phyloP scores from a whole-genome alignment of 805 yeast genomes.

The Ogataea nakhonphanomensis region DNA sequence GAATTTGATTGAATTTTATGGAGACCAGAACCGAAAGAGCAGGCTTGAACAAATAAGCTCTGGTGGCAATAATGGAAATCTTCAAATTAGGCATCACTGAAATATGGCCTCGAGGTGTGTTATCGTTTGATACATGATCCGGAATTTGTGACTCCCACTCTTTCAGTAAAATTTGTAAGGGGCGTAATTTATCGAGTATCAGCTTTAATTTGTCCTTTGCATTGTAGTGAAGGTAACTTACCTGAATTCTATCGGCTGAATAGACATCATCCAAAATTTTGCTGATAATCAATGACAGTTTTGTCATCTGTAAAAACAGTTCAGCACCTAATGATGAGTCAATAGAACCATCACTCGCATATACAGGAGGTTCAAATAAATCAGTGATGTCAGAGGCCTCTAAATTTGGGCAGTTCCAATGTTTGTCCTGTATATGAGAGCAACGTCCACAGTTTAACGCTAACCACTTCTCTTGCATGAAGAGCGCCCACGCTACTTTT shows the following conservation, averaged over 20 bases:
- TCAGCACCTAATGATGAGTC: conserved; percentile 13
- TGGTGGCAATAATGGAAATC: conserved; percentile 10
- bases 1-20: conserved; percentile 1
- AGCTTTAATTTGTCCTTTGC: conserved; percentile 5
- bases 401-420: conserved; percentile 41
- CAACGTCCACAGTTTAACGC: conserved; percentile 41
- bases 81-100: conserved; percentile 16
- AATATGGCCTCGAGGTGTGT: conserved; percentile 17
- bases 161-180: conserved; percentile 11
- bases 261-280: conserved; percentile 10
- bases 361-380: conserved; percentile 39
- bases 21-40: conserved; percentile 11
- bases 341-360: conserved; percentile 13
- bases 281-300: conserved; percentile 14
- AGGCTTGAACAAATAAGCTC: conserved; percentile 14
- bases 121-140: conserved; percentile 7
- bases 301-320: conserved; percentile 15
- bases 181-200: conserved; percentile 10
- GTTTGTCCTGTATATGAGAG: conserved; percentile 40
- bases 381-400: conserved; percentile 41
- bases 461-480: conserved; percentile 47
- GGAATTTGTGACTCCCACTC: conserved; percentile 17
- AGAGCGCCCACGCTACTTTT: conserved; percentile 48
- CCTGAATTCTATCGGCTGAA: conserved; percentile 1
- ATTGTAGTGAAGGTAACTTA: neutral